Evolutionary conservation across 768 basidiomycete species (phyloP).

Genomic region (Epithele typhae): DNA sequence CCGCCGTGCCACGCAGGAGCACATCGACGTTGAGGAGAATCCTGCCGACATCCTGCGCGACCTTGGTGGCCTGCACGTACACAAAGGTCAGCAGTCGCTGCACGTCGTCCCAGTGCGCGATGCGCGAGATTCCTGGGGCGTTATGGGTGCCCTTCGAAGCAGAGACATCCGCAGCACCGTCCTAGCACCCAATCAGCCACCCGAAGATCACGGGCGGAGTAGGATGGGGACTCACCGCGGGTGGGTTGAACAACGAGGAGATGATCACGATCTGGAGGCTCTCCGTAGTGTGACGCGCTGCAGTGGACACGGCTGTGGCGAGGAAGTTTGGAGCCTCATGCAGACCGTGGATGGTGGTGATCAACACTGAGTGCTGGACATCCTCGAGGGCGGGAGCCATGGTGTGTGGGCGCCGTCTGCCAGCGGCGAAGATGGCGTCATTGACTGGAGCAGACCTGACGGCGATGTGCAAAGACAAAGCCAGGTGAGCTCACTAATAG

Average conservation of each 20-base stretch:
- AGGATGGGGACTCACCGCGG: too few species aligned
- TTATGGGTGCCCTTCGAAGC: not conserved
- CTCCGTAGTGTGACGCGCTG: constrained; percentile 40
- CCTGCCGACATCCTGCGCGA: constrained; percentile 62
- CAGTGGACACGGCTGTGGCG: constrained; percentile 46
- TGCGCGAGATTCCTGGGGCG: constrained; percentile 30
- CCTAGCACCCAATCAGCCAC: too few species aligned
- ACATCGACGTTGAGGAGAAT: constrained; percentile 78
- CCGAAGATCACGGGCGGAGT: too few species aligned
- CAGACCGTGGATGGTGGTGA: constrained; percentile 50
- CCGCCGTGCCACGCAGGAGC: constrained; percentile 55
- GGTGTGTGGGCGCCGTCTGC: too few species aligned
- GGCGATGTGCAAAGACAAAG: too few species aligned
- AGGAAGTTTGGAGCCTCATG: constrained; percentile 50
- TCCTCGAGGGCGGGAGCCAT: constrained; percentile 12
- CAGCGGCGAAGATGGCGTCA: not conserved
- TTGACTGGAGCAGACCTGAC: too few species aligned
- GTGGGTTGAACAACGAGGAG: constrained; percentile 47
- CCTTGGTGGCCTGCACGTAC: constrained; percentile 81
- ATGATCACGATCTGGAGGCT: constrained; percentile 62
- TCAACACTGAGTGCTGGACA: constrained; percentile 34
- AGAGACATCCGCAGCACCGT: too few species aligned
- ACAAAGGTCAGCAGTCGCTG: constrained; percentile 77
- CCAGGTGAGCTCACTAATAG: too few species aligned
- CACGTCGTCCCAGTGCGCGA: constrained; percentile 56